These are phyloP conservation scores for Inga leiocalycina DNA, from an alignment of 306 rosid genomes.

Conservation along the genomic window DNA sequence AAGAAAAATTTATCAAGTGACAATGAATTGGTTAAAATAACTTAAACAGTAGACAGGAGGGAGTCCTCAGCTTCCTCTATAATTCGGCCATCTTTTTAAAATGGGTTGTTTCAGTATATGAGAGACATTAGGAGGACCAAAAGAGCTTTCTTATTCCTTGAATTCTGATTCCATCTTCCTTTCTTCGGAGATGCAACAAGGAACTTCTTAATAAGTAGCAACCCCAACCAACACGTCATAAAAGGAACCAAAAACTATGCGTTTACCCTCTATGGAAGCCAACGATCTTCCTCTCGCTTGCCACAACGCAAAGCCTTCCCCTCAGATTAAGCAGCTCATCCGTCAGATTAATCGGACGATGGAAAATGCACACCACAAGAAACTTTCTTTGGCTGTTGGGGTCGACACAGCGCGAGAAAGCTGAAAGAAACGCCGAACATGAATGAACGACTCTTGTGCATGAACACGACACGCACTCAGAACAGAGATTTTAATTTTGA, in stretches of 20 bases:
- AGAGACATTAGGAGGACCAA: too few relatives aligned
- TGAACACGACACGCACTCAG: background rate
- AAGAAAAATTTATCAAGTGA: too few relatives aligned
- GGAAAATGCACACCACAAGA: background rate
- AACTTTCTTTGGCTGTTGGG: background rate
- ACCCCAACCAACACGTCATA: background rate
- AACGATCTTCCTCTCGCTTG: background rate
- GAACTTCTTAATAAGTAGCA: background rate
- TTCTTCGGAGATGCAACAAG: background rate
- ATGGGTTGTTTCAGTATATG: background rate
- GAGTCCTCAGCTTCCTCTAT: background rate
- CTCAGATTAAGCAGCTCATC: background rate
- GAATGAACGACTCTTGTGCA: background rate
- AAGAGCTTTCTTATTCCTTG: background rate
- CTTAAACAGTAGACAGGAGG: rapidly evolving
- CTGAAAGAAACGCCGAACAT: background rate
- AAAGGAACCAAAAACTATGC: too few relatives aligned
- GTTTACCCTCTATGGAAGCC: too few relatives aligned
- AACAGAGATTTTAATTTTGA: background rate
- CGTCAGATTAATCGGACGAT: background rate
- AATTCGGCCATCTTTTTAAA: background rate
- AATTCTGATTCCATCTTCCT: background rate
- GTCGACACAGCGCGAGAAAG: background rate
- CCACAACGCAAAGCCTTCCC: too few relatives aligned
- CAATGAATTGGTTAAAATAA: too few relatives aligned